phyloP scores from a whole-genome alignment of 257 asterid species.

The Pogostemon cablin region DNA sequence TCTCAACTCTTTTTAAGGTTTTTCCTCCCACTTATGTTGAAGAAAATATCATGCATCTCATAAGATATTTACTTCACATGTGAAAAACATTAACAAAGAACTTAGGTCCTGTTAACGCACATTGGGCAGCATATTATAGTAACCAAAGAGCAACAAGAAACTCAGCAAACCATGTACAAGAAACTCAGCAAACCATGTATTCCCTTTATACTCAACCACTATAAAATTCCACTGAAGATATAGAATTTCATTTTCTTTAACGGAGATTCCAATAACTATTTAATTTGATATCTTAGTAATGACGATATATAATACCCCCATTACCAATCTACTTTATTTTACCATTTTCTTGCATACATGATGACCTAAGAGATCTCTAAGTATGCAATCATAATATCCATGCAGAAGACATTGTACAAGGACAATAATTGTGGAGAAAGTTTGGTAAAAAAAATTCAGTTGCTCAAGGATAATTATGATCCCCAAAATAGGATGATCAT shows the following conservation, averaged over 20 bases:
- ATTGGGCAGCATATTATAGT: background rate
- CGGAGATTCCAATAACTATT: no score
- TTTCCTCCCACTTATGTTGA: background rate
- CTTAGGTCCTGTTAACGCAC: background rate
- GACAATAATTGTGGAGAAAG: background rate
- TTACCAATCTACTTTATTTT: background rate
- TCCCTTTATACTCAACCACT: no score
- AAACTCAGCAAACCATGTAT: no score
- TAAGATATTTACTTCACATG: background rate
- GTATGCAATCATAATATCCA: background rate
- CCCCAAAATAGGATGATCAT: background rate
- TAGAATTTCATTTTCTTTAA: no score
- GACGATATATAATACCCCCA: no score
- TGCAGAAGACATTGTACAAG: background rate
- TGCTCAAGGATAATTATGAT: background rate
- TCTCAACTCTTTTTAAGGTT: background rate
- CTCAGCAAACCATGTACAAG: no score
- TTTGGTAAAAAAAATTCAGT: background rate
- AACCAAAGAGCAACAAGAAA: background rate
- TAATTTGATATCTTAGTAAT: no score
- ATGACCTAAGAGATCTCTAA: background rate
- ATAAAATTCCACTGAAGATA: no score
- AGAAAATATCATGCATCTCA: background rate
- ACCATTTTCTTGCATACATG: background rate
- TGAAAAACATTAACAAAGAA: background rate